A percentile compares a stretch with the other conserved stretches of the same genome.
phyloP scores from a whole-genome alignment of 2,329 filamentous ascomycete genomes.

The Trichophyton rubrum region DNA sequence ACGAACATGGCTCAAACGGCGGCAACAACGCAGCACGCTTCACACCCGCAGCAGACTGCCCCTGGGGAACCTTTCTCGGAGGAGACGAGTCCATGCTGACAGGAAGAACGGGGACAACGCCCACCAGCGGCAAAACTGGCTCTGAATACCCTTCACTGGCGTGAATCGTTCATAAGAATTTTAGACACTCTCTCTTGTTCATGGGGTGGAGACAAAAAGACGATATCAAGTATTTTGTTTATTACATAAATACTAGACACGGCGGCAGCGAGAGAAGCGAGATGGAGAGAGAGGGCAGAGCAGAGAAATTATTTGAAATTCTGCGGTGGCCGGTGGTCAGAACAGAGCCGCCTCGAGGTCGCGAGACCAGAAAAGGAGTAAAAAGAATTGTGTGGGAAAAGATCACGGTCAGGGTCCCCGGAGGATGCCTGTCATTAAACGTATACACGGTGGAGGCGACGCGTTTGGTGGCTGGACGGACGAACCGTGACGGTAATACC shows the following conservation, averaged over 20 bases:
- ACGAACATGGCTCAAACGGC: constrained; percentile 40
- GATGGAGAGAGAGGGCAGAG: constrained; percentile 1
- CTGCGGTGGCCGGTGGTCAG: not conserved
- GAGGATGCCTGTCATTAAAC: constrained; percentile 11
- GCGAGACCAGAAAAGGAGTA: constrained; percentile 2
- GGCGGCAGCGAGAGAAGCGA: not conserved
- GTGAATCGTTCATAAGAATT: not conserved
- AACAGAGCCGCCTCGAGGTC: constrained; percentile 3
- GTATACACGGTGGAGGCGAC: constrained; percentile 11
- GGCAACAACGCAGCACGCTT: constrained; percentile 39
- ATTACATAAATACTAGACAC: not conserved
- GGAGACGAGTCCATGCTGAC: constrained; percentile 31
- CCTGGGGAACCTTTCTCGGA: constrained; percentile 21
- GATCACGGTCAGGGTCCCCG: constrained; percentile 8
- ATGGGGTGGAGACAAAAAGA: not conserved
- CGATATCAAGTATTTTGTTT: not conserved
- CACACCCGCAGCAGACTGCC: constrained; percentile 24
- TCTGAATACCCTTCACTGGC: not conserved
- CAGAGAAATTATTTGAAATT: not conserved
- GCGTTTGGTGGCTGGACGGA: constrained; percentile 12
- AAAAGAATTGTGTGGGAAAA: constrained; percentile 8
- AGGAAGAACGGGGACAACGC: constrained; percentile 7
- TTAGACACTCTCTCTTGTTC: not conserved
- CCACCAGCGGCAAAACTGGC: not conserved
- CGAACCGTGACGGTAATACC: not conserved